phyloP scores from a whole-genome alignment of 2,329 filamentous ascomycete species.

The Paecilomyces dactylethromorphus region DNA sequence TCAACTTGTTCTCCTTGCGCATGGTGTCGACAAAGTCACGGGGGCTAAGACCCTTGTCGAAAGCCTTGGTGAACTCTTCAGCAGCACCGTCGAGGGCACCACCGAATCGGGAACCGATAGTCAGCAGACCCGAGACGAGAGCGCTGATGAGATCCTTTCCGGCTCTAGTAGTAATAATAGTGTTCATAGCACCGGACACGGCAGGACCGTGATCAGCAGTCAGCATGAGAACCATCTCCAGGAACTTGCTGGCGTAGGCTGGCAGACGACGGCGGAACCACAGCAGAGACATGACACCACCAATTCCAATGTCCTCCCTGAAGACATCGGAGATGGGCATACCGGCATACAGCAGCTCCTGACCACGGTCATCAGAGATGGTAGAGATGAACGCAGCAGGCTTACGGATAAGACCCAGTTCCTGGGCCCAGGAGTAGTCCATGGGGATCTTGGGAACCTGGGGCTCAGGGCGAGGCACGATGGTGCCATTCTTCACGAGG shows the following conservation, averaged over 20 bases:
- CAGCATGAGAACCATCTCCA: constrained; percentile 99
- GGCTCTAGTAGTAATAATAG: constrained; percentile 98
- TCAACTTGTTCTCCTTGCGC: constrained; percentile 99
- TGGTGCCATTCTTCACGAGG: constrained; percentile 75
- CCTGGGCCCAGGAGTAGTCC: constrained; percentile 99
- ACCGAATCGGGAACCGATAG: constrained; percentile 96
- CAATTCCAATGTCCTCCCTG: constrained; percentile 96
- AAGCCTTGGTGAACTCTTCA: constrained; percentile 96
- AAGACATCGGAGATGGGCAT: constrained; percentile 99
- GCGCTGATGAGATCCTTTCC: constrained; percentile 97
- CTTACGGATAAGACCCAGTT: constrained; percentile 98
- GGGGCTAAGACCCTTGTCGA: constrained; percentile 95
- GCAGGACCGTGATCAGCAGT: constrained; percentile 98
- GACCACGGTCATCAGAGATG: constrained; percentile 98
- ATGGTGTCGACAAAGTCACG: constrained; percentile 98
- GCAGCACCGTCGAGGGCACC: constrained; percentile 96
- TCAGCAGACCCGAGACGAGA: constrained; percentile 91
- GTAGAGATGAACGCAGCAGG: constrained; percentile 99
- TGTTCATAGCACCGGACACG: constrained; percentile 99
- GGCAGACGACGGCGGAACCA: constrained; percentile 99
- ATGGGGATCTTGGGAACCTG: constrained; percentile 98
- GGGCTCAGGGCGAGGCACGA: constrained; percentile 82
- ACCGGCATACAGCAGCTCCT: constrained; percentile 96
- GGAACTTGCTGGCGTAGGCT: constrained; percentile 93
- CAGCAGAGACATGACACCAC: constrained; percentile 98